Conservation (phyloP, 148 eudicot genomes). For the Rhododendron ferrugineum region DNA sequence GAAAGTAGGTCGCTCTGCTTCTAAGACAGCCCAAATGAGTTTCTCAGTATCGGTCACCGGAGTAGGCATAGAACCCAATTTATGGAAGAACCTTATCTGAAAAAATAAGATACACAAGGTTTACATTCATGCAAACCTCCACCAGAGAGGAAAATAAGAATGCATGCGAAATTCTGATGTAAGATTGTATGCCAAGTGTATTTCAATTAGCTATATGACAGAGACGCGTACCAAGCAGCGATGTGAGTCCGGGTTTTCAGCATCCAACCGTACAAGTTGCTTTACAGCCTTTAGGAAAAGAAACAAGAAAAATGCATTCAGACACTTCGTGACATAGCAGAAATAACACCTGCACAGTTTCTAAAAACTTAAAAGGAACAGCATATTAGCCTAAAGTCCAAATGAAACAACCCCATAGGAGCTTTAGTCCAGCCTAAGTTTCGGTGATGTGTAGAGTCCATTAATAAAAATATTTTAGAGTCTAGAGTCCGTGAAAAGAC, state of each 20-base stretch:
- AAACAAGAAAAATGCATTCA: slow-evolving; percentile 9
- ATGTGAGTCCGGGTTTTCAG: slow-evolving; percentile 78
- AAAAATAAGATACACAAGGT: background rate
- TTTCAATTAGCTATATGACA: background rate
- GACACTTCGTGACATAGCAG: background rate
- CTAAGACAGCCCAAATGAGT: slow-evolving; percentile 73
- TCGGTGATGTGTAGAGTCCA: no score
- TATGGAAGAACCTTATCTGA: slow-evolving; percentile 80
- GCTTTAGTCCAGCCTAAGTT: no score
- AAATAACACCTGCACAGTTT: background rate
- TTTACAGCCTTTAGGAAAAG: slow-evolving; percentile 66
- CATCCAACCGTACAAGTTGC: slow-evolving; percentile 77
- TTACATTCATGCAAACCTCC: background rate
- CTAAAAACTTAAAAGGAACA: background rate
- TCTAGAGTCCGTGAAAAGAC: no score
- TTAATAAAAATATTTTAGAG: no score
- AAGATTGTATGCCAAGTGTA: background rate
- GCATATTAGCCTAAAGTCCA: no score
- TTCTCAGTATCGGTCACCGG: slow-evolving; percentile 68
- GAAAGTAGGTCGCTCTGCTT: slow-evolving; percentile 73
- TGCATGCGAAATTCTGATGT: background rate
- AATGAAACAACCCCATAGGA: no score
- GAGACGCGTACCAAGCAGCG: slow-evolving; percentile 71
- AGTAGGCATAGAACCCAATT: slow-evolving; percentile 70
- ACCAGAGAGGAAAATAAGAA: background rate